Base-by-base conservation (phyloP, 2,329 filamentous ascomycete genomes). In the Xylariaceae sp. region DNA sequence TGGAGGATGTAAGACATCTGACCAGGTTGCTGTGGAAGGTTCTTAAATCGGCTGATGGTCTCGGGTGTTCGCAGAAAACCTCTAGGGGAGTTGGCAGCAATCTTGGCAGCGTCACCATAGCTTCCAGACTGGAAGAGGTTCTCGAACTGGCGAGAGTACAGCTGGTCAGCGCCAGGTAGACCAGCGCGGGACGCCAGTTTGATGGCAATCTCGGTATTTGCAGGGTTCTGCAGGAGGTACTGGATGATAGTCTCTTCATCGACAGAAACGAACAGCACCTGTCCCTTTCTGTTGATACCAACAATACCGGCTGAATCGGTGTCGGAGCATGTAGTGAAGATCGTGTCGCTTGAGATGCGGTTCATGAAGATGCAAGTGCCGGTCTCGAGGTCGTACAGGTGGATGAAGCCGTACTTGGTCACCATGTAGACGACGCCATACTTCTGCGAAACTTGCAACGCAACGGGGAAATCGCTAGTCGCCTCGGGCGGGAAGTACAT, bases 311-410 rank as follows among this genome's bases (percentile, higher is more conserved):
- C 77, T 13, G 87, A 93, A 15, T 88, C 80, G 35, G 75, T 74
- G 58, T 98, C 92, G 22, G 80, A 68, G 29, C 86, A 83, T 14
- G 89, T 95, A 17, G 90, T 93, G 67, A 98, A 98, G 58, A 98
- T 96, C 17, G 92, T 98, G 58, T 98, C 92, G 68, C 88, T 94
- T 21, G 92, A 98, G 54, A 98, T 98, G 51, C 93, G 83, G 72
- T 98, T 98, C 88, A 98, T 93, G 75, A 95, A 98, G 57, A 98
- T 92, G 59, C 87, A 93, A 10, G 83, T 84, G 38, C 86, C 93
- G 6, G 85, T 92, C 68, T 98, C 93, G 37, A 98, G 77, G 55
- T 98, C 93, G 65, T 98, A 96, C 16, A 98, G 76, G 64, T 98
- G 92, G 52, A 98, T 96, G 65, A 96, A 98, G 33, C 92, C 92